Evolutionary conservation across 2,329 filamentous ascomycete species (phyloP), one percentile per base, ranked within the genome.

Genomic region (Cercospora sp.): DNA sequence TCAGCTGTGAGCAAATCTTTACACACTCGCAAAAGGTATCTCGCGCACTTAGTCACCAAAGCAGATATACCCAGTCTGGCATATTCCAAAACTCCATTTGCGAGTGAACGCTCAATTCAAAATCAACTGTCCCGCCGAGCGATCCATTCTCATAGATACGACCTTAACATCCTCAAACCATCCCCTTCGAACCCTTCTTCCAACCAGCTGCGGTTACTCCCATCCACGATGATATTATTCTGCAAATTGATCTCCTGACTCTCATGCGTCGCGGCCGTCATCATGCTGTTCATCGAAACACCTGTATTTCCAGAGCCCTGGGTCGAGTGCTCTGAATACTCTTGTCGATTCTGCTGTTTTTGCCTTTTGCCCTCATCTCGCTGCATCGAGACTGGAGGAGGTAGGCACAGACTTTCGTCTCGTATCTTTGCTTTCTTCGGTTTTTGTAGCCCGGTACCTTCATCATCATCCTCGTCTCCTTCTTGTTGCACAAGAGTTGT

Each of bases 191-290:
- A 58, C 28, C 63, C 63, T 49, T 65, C 63, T n/a, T 65, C 37
- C 53, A 65, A 24, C 63, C 63, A 65, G 55, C 55, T 51, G 24
- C 63, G 63, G 30, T 65, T 65, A 13, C 37, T 43, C 26, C 63
- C 63, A 60, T 65, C 63, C 5, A 65, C 63, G 32, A 65, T 65
- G 21, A 60, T 65, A 7, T 65, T 65, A 30, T 63, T 30, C 61
- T 63, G 61, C 61, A 63, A 18, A 37, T 55, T 51, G n/a, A 55
- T 63, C 5, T 63, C 61, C n/a, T 55, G 45, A 12, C 45, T 55
- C 8, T 32, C 45, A 28, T 55, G 45, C 30, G 45, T 55, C 3
- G 45, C 10, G 5, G 0, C 13, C 45, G 49, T 55, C 28, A 18
- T 53, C 45, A 18, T 24, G 8, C 28, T 59, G 4, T 37, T 32